Evolutionary conservation across 2,329 filamentous ascomycete genomes (phyloP).

Genomic region (Pezicula neosporulosa): DNA sequence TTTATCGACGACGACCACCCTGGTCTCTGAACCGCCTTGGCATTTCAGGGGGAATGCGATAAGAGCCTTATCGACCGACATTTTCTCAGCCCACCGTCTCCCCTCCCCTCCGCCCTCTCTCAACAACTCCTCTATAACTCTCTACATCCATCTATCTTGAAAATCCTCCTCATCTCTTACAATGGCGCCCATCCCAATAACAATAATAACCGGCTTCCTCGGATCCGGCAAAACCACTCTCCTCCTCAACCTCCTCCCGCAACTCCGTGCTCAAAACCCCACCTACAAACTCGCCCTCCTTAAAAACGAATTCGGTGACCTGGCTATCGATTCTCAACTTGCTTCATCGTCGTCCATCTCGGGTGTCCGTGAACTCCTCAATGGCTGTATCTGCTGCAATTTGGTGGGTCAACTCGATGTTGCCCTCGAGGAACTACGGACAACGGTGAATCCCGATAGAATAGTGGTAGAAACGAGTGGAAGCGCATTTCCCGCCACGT

Average conservation of each 20-base stretch:
- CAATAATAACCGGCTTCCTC: slow-evolving; percentile 93
- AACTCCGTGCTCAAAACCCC: slow-evolving; percentile 71
- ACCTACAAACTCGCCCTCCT: slow-evolving; percentile 86
- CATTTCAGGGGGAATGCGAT: neutral
- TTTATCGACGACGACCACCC: neutral
- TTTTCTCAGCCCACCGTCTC: neutral
- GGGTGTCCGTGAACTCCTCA: slow-evolving; percentile 88
- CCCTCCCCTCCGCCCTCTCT: neutral
- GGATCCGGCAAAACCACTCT: slow-evolving; percentile 96
- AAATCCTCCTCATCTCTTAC: neutral
- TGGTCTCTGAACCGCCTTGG: neutral
- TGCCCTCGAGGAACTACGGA: slow-evolving; percentile 72
- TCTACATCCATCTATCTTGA: no score
- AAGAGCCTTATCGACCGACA: neutral
- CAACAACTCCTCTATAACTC: no score
- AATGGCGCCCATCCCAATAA: slow-evolving; percentile 78
- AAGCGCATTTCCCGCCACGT: slow-evolving; percentile 54
- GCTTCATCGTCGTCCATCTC: slow-evolving; percentile 79
- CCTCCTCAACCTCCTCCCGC: slow-evolving; percentile 88
- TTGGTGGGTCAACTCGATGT: slow-evolving; percentile 86
- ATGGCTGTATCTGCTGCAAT: slow-evolving; percentile 98
- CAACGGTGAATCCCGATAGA: slow-evolving; percentile 62
- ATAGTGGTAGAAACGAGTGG: slow-evolving; percentile 95
- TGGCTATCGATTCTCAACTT: slow-evolving; percentile 90
- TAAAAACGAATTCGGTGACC: slow-evolving; percentile 97